phyloP scores from a whole-genome alignment of 176 grass and related monocot genomes.

The Bromus sterilis region DNA sequence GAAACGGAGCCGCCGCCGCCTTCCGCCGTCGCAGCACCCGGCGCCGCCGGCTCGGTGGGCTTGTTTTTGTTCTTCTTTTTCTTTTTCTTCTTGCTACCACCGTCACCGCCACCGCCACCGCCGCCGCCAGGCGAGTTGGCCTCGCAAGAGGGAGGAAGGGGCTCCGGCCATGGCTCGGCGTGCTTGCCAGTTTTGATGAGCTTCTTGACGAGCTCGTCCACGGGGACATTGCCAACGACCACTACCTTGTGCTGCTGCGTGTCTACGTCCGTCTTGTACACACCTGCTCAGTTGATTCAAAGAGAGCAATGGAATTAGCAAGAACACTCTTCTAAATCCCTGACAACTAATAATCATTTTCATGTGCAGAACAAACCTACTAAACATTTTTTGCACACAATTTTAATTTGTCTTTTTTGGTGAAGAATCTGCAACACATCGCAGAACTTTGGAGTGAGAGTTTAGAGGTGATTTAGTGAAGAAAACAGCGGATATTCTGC shows the following conservation, averaged over 20 bases:
- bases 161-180: conserved; percentile 88
- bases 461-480: neutral
- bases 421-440: neutral
- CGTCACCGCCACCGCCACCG: neutral
- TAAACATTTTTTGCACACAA: neutral
- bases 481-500: neutral
- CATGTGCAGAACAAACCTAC: neutral
- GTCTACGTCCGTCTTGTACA: conserved; percentile 80
- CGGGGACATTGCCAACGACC: conserved; percentile 71
- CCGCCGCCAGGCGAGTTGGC: neutral
- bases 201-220: conserved; percentile 78
- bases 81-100: conserved; percentile 56
- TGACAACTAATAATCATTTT: neutral
- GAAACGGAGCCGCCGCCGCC: neutral
- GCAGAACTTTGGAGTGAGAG: neutral
- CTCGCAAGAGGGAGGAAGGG: neutral
- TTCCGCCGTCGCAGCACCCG: neutral
- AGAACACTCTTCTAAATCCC: neutral
- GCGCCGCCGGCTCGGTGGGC: neutral
- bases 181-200: conserved; percentile 92
- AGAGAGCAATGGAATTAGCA: neutral
- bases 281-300: conserved; percentile 28
- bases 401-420: neutral
- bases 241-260: conserved; percentile 80
- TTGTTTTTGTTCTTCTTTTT: conserved; percentile 63